These are phyloP conservation scores for Colletotrichum eremochloae DNA, from an alignment of 2,329 filamentous ascomycete genomes.

Conservation along the genomic window DNA sequence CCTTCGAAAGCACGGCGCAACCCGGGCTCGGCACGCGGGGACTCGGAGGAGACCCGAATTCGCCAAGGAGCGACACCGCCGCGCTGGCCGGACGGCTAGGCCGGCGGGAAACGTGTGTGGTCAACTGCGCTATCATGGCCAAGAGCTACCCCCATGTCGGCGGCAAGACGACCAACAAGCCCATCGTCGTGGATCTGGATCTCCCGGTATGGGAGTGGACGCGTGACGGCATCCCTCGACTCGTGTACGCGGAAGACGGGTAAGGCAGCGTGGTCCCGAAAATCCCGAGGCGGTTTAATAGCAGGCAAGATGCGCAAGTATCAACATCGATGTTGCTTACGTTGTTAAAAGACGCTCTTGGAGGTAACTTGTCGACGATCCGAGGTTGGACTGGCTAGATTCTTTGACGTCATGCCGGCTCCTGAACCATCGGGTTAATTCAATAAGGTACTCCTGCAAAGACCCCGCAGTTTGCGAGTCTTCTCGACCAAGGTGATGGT, in stretches of 20 bases:
- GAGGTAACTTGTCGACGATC: neutral
- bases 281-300: neutral
- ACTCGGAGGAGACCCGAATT: constrained; percentile 57
- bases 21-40: constrained; percentile 52
- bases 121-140: constrained; percentile 84
- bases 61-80: constrained; percentile 56
- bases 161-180: constrained; percentile 79
- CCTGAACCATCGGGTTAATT: neutral
- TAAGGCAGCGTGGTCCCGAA: neutral
- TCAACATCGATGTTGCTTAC: neutral
- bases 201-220: constrained; percentile 68
- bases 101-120: constrained; percentile 78
- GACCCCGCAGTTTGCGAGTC: neutral
- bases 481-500: neutral
- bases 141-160: constrained; percentile 73
- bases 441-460: neutral
- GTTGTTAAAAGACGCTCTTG: neutral
- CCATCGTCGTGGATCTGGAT: constrained; percentile 86
- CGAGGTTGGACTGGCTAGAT: neutral
- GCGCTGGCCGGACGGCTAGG: constrained; percentile 58
- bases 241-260: neutral
- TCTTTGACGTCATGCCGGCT: neutral
- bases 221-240: constrained; percentile 19
- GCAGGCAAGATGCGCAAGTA: neutral
- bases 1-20: neutral